Evolutionary conservation across 805 yeast species (phyloP), one percentile per base, ranked within the genome.

Genomic region (Komagataella populi): DNA sequence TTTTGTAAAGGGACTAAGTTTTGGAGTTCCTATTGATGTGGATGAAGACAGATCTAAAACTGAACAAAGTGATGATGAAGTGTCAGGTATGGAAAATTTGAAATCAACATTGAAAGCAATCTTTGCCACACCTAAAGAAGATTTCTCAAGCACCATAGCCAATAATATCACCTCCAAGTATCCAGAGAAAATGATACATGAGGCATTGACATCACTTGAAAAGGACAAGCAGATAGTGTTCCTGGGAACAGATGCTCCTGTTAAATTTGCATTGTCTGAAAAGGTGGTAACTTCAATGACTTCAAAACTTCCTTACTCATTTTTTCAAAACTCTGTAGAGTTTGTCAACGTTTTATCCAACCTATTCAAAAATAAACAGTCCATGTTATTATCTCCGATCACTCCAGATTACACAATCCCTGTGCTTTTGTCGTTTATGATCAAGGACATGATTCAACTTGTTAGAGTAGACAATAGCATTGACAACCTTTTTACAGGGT

Each of bases 391-490:
- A 22, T 77, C 83, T 0, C 73, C 74, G 3, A 72, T 84, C 51
- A 74, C 81, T 5, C 75, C 77, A 6, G 83, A 82, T 60, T 76
- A 84, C 6, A 74, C 82, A 6, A 78, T 86, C 70, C 80, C 84
- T 14, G 65, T 80, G 2, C 60, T 88, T 14, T 60, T 87, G 47
- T 81, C 83, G 50, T 60, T 79, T 39, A 56, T 83, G 16, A 74
- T 81, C 2, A 62, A 67, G 5, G 59, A 64, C 4, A 60, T 64
- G 14, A 55, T 81, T 3, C 61, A 65, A 7, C 55, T 83, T 3
- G 71, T 72, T 3, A 70, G 83, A 47, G 71, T 85, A 20, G 87
- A 85, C 56, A 74, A 75, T 50, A 65, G 73, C 7, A 71, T 77
- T 52, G 71, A 68, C 14, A 63, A 64, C 18, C 62, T 74, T n/a